These are phyloP conservation scores for Lactarius quietus DNA, from an alignment of 768 basidiomycete species.

Conservation along the genomic window DNA sequence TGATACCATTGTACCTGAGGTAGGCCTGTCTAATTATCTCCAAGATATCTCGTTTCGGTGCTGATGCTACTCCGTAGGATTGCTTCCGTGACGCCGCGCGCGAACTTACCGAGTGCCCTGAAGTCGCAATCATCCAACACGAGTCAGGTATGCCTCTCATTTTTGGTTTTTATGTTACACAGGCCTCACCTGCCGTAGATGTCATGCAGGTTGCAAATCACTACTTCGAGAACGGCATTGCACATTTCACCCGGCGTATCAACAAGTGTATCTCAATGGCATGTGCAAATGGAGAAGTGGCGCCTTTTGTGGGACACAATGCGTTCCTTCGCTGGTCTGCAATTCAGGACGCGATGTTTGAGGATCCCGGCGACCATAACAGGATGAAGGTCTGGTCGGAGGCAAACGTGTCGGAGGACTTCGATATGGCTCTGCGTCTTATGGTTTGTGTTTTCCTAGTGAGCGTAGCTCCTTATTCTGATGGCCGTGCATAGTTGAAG, in stretches of 20 bases:
- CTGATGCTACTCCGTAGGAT: slow-evolving; percentile 43
- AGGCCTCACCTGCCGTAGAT: slow-evolving; percentile 39
- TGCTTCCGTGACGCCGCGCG: slow-evolving; percentile 88
- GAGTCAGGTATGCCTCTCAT: slow-evolving; percentile 56
- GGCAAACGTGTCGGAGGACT: slow-evolving; percentile 78
- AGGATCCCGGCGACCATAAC: slow-evolving; percentile 59
- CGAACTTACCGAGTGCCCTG: slow-evolving; percentile 76
- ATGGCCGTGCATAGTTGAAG: slow-evolving; percentile 33
- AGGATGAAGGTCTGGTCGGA: slow-evolving; percentile 78
- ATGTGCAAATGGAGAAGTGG: slow-evolving; percentile 77
- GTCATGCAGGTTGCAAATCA: slow-evolving; percentile 89
- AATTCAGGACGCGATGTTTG: slow-evolving; percentile 80
- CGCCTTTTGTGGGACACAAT: slow-evolving; percentile 84
- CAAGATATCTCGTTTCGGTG: neutral
- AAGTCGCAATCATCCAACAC: slow-evolving; percentile 88
- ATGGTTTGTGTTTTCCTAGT: slow-evolving; percentile 30
- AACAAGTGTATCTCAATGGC: slow-evolving; percentile 80
- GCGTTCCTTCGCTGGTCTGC: slow-evolving; percentile 90
- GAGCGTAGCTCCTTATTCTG: neutral
- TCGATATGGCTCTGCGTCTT: slow-evolving; percentile 75
- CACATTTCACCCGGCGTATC: slow-evolving; percentile 84
- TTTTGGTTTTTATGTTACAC: neutral
- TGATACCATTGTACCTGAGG: slow-evolving; percentile 75
- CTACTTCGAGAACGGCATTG: slow-evolving; percentile 89
- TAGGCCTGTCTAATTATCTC: slow-evolving; percentile 26